Evolutionary conservation across 2,329 filamentous ascomycete genomes (phyloP).

Genomic region (Colletotrichum liriopes): DNA sequence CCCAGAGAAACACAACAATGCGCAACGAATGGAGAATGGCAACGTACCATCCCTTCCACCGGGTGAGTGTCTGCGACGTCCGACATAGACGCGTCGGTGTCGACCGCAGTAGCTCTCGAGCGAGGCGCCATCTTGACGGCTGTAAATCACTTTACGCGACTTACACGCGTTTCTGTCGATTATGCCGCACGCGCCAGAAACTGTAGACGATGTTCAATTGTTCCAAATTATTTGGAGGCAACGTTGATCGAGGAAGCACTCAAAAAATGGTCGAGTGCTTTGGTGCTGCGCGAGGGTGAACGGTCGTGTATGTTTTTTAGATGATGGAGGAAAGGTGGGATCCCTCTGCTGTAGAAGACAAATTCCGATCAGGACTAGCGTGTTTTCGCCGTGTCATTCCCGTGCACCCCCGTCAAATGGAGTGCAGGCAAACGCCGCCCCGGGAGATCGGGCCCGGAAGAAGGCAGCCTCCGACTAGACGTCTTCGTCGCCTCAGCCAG

Average conservation of each 20-base stretch:
- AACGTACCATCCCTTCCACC: conserved; percentile 66
- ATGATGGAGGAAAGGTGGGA: conserved; percentile 43
- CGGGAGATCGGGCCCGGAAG: conserved; percentile 10
- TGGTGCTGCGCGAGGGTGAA: conserved; percentile 28
- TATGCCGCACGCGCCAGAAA: conserved; percentile 17
- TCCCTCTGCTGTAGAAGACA: conserved; percentile 38
- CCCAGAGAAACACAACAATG: neutral
- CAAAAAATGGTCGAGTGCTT: conserved; percentile 6
- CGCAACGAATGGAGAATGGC: neutral
- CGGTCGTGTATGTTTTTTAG: conserved; percentile 40
- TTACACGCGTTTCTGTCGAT: conserved; percentile 62
- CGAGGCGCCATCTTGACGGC: conserved; percentile 67
- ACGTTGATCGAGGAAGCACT: conserved; percentile 14
- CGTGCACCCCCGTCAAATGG: conserved; percentile 3
- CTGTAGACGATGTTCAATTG: conserved; percentile 34
- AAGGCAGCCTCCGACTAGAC: conserved; percentile 11
- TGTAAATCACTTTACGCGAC: conserved; percentile 69
- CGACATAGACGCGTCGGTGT: conserved; percentile 75
- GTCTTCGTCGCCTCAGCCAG: neutral
- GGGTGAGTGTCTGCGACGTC: conserved; percentile 68
- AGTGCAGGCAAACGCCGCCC: neutral
- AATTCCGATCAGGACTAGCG: conserved; percentile 41
- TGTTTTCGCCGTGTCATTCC: conserved; percentile 38
- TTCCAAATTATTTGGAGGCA: neutral
- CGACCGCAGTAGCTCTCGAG: conserved; percentile 66